phyloP scores from a whole-genome alignment of 2,329 filamentous ascomycete species.

The Stagonosporopsis cucurbitacearum region DNA sequence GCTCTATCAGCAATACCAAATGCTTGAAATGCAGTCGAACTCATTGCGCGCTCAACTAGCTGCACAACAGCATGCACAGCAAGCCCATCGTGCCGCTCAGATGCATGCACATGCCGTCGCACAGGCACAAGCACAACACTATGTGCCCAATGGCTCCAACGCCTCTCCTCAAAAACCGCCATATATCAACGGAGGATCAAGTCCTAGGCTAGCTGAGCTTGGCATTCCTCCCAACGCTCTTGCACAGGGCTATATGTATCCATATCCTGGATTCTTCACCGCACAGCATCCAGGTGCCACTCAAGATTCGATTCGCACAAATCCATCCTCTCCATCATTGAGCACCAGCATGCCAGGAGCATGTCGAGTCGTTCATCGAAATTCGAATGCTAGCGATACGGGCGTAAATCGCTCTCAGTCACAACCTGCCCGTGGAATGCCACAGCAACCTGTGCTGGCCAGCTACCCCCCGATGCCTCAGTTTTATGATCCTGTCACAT shows the following conservation, averaged over 20 bases:
- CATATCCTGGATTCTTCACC: slow-evolving; percentile 54
- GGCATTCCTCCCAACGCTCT: slow-evolving; percentile 38
- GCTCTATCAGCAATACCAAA: slow-evolving; percentile 57
- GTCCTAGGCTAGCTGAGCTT: slow-evolving; percentile 41
- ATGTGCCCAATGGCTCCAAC: slow-evolving; percentile 43
- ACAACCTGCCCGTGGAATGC: slow-evolving; percentile 55
- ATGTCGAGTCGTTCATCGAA: slow-evolving; percentile 52
- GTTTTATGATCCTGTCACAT: slow-evolving; percentile 38
- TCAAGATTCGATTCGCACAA: slow-evolving; percentile 55
- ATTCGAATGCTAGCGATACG: slow-evolving; percentile 53
- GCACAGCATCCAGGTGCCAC: slow-evolving; percentile 47
- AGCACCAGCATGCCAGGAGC: slow-evolving; percentile 51
- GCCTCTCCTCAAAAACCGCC: slow-evolving; percentile 51
- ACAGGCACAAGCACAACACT: slow-evolving; percentile 45
- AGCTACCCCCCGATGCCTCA: slow-evolving; percentile 49
- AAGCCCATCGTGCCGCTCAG: slow-evolving; percentile 49
- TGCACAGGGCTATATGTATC: slow-evolving; percentile 54
- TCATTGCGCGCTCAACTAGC: slow-evolving; percentile 45
- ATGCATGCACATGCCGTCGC: slow-evolving; percentile 48
- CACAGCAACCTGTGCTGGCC: slow-evolving; percentile 48
- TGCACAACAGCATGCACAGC: slow-evolving; percentile 47
- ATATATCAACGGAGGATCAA: slow-evolving; percentile 41
- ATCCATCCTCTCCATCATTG: slow-evolving; percentile 58
- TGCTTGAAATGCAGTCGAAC: slow-evolving; percentile 53
- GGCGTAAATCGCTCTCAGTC: slow-evolving; percentile 57